These are phyloP conservation scores for Candida boleticola DNA, from an alignment of 805 yeast genomes.

Conservation along the genomic window DNA sequence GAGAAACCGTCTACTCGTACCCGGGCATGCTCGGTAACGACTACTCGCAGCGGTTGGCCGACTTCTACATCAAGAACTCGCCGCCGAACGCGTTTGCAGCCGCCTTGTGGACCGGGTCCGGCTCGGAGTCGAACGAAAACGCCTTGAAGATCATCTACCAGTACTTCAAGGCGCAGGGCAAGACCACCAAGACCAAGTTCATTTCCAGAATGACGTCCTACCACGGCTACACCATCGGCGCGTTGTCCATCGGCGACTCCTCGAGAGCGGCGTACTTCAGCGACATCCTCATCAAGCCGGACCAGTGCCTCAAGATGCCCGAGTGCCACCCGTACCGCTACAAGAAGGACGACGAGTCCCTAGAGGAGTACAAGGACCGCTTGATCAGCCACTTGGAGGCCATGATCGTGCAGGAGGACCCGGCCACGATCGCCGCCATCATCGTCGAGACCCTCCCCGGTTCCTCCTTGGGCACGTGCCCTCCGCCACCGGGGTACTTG, in stretches of 20 bases:
- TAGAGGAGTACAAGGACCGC: conserved; percentile 20
- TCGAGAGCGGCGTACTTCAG: conserved; percentile 18
- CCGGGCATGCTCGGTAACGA: conserved; percentile 23
- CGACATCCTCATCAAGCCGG: conserved; percentile 19
- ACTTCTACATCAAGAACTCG: conserved; percentile 33
- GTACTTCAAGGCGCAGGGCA: conserved; percentile 23
- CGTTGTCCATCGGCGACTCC: conserved; percentile 20
- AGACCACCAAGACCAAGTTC: conserved; percentile 20
- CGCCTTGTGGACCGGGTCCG: conserved; percentile 38
- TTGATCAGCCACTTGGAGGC: conserved; percentile 23
- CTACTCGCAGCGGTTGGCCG: conserved; percentile 23
- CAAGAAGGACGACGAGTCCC: conserved; percentile 19
- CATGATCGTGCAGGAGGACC: conserved; percentile 21
- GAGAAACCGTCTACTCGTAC: conserved; percentile 20
- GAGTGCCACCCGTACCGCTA: conserved; percentile 30
- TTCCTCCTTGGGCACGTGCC: conserved; percentile 24
- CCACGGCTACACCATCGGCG: conserved; percentile 28
- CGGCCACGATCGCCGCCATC: conserved; percentile 26
- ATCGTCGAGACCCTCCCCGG: conserved; percentile 29
- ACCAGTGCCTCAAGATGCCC: conserved; percentile 18
- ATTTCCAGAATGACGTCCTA: conserved; percentile 26
- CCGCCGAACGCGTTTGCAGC: conserved; percentile 42
- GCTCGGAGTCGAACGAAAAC: conserved; percentile 30
- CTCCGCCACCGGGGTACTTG: conserved; percentile 26
- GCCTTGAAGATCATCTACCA: conserved; percentile 26